phyloP scores from a whole-genome alignment of 208 protist species.

The Phytomonas serpens region DNA sequence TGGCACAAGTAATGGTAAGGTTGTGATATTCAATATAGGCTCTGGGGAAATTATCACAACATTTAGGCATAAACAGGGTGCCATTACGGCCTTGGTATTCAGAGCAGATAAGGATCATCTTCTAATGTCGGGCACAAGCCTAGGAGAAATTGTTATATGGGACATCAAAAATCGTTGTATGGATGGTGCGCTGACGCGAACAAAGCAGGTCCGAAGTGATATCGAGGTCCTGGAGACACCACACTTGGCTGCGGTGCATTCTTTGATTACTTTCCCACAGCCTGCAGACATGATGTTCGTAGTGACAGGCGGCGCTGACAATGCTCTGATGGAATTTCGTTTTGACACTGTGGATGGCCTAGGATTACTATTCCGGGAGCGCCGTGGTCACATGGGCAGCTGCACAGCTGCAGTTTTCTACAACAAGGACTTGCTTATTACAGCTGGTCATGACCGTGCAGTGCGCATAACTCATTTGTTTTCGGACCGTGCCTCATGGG shows the following conservation, averaged over 20 bases:
- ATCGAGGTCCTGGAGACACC: slow-evolving; percentile 56
- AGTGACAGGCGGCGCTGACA: slow-evolving; percentile 81
- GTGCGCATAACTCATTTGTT: slow-evolving; percentile 87
- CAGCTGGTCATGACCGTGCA: slow-evolving; percentile 62
- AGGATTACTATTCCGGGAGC: slow-evolving; percentile 71
- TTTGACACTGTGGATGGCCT: slow-evolving; percentile 87
- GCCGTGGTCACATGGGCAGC: slow-evolving; percentile 76
- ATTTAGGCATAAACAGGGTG: slow-evolving; percentile 51
- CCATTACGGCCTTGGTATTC: slow-evolving; percentile 77
- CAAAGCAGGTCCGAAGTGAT: slow-evolving; percentile 61
- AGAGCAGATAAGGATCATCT: slow-evolving; percentile 67
- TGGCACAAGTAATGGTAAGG: slow-evolving; percentile 60
- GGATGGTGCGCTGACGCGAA: slow-evolving; percentile 75
- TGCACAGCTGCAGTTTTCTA: slow-evolving; percentile 79
- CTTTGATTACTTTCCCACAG: slow-evolving; percentile 48
- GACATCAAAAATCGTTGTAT: slow-evolving; percentile 73
- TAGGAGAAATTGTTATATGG: slow-evolving; percentile 80
- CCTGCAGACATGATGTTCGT: slow-evolving; percentile 26
- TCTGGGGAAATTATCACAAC: slow-evolving; percentile 55
- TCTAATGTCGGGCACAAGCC: slow-evolving; percentile 62
- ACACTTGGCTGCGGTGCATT: slow-evolving; percentile 70
- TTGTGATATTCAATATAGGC: slow-evolving; percentile 60
- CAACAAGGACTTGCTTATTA: slow-evolving; percentile 78
- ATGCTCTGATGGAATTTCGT: slow-evolving; percentile 82
- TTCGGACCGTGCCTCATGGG: slow-evolving; percentile 81